phyloP scores from a whole-genome alignment of 768 basidiomycete genomes.

The Obba rivulosa region DNA sequence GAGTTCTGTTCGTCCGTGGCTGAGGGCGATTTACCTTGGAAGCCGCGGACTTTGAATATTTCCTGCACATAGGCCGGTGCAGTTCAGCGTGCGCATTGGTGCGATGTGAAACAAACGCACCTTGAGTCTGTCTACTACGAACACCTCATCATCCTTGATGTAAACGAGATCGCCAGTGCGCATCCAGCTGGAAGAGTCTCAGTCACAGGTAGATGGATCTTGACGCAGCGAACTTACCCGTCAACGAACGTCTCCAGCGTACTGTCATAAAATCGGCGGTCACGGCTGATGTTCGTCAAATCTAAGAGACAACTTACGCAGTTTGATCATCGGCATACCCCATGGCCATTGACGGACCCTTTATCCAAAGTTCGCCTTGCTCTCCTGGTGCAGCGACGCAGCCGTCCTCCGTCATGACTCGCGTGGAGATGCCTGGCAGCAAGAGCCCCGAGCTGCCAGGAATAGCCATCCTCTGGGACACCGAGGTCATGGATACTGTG shows the following conservation, averaged over 20 bases:
- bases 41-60: slow-evolving; percentile 61
- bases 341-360: slow-evolving; percentile 32
- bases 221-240: not conserved
- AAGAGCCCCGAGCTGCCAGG: slow-evolving; percentile 42
- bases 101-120: slow-evolving; percentile 53
- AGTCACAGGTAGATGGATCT: not conserved
- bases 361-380: slow-evolving; percentile 52
- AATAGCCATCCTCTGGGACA: slow-evolving; percentile 40
- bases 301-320: slow-evolving; percentile 41
- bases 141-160: not conserved
- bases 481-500: slow-evolving; percentile 43
- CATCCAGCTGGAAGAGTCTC: not conserved
- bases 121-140: not conserved
- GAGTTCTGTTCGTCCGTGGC: slow-evolving; percentile 28
- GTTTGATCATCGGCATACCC: slow-evolving; percentile 48
- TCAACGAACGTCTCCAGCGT: slow-evolving; percentile 7
- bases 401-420: slow-evolving; percentile 53
- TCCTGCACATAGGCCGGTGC: slow-evolving; percentile 36
- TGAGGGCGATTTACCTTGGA: slow-evolving; percentile 32
- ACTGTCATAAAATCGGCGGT: slow-evolving; percentile 25
- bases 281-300: slow-evolving; percentile 21
- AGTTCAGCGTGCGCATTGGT: slow-evolving; percentile 29
- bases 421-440: slow-evolving; percentile 48
- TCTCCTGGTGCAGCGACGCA: slow-evolving; percentile 47
- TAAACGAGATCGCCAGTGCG: not conserved